Base-by-base conservation (phyloP, 805 yeast species). In the Nakazawaea holstii region DNA sequence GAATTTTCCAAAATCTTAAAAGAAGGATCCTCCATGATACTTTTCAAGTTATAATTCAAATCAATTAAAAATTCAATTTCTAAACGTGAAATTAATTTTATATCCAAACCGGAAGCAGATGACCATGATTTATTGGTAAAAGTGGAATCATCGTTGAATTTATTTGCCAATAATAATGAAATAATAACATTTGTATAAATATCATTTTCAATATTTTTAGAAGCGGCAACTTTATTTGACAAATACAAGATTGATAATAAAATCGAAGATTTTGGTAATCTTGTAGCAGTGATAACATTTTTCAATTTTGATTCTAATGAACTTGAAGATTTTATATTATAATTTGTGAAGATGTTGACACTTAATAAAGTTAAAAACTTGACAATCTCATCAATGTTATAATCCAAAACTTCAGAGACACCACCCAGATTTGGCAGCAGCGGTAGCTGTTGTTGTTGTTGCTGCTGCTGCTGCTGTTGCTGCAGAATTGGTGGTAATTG, bases 51-150 rank as follows among this genome's bases (percentile, higher is more conserved):
- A 35, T 48, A 48, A 15, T 43, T 42, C 30, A 48, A 43, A 14
- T 31, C 28, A 8, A 60, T 57, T 50, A 88, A 72, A 92, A 95
- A 92, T 39, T 68, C 70, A 46, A 76, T 77, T 69, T 92, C 99
- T 51, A 79, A 68, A 14, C 61, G 58, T 58, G 91, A 89, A 52
- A 92, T 73, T 32, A 74, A 65, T 2, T 59, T 59, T 41, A 87
- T 72, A 6, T 78, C 66, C 52, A 92, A 74, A 15, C 95, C 95
- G 5, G 97, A 87, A n/a, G 97, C 98, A 52, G 89, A 90, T 37
- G 89, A 79, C 99, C 99, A 92, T 7, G 97, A 88, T 59, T 82
- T 83, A 68, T 92, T 92, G 51, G 96, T 89, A 62, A 92, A 92
- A 28, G 97, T 92, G 68, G 92, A 90, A 69, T 92, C 99, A 67